Evolutionary conservation across 805 yeast genomes (phyloP).

Genomic region (Metschnikowia lunata): DNA sequence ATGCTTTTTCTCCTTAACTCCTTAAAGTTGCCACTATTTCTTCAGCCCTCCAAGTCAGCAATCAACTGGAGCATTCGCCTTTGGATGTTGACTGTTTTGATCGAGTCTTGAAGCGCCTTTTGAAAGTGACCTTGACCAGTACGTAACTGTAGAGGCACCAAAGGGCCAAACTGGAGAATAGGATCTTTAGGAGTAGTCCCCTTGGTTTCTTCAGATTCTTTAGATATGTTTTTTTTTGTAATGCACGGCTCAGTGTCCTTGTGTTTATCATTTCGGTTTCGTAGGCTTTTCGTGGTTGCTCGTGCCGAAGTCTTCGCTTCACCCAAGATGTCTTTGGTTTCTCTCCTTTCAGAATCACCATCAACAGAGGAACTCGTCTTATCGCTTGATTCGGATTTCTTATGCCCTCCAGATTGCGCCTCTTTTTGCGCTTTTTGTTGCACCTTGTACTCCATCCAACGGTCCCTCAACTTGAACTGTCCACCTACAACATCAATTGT

Average conservation of each 20-base stretch:
- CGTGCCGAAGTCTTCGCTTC: too few species aligned
- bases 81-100: constrained; percentile 21
- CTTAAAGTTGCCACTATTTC: too few species aligned
- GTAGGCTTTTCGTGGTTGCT: background rate
- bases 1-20: too few species aligned
- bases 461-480: background rate
- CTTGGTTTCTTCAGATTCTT: background rate
- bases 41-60: background rate
- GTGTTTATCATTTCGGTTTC: background rate
- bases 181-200: constrained; percentile 15
- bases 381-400: constrained; percentile 1
- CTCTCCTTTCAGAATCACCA: background rate
- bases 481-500: constrained; percentile 8
- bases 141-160: constrained; percentile 42
- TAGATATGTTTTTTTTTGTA: too few species aligned
- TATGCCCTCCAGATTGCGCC: background rate
- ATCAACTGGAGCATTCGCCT: constrained; percentile 14
- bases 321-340: background rate
- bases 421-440: background rate
- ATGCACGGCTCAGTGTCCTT: background rate
- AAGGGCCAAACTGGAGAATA: constrained; percentile 43
- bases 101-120: constrained; percentile 24
- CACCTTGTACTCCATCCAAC: background rate
- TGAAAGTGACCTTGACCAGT: constrained; percentile 36
- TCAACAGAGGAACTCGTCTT: background rate